These are phyloP conservation scores for Trichoderma polysporum DNA, from an alignment of 2,329 filamentous ascomycete genomes.

Conservation along the genomic window DNA sequence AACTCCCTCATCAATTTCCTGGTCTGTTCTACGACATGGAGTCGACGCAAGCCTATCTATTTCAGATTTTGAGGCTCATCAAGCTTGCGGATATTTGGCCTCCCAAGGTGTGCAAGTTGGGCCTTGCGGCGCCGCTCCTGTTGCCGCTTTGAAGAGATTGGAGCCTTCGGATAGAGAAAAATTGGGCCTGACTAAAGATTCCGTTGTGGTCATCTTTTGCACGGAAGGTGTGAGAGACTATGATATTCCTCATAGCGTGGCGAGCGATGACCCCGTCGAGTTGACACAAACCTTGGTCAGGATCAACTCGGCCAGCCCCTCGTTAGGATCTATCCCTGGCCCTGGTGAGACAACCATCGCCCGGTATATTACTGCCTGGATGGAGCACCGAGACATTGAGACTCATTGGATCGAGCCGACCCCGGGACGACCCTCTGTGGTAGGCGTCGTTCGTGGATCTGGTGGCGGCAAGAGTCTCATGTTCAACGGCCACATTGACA, in stretches of 20 bases:
- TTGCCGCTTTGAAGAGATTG: conserved; percentile 57
- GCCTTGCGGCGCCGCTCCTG: conserved; percentile 60
- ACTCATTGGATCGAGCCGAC: conserved; percentile 48
- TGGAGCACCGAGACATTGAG: conserved; percentile 52
- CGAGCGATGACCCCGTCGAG: conserved; percentile 40
- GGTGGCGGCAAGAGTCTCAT: conserved; percentile 50
- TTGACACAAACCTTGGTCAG: conserved; percentile 47
- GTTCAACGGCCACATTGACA: conserved; percentile 55
- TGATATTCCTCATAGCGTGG: conserved; percentile 41
- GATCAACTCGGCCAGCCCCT: conserved; percentile 52
- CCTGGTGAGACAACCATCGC: conserved; percentile 48
- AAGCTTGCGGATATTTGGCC: conserved; percentile 55
- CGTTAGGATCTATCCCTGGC: conserved; percentile 41
- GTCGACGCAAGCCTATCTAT: conserved; percentile 62
- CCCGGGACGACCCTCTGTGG: conserved; percentile 49
- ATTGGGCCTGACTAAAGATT: conserved; percentile 44
- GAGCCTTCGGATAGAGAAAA: conserved; percentile 34
- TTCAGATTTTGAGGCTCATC: conserved; percentile 61
- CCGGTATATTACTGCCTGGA: conserved; percentile 49
- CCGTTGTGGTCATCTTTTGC: conserved; percentile 63
- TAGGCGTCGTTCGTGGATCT: conserved; percentile 47
- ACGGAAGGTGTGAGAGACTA: conserved; percentile 61
- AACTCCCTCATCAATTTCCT: conserved; percentile 64
- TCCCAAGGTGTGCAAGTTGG: conserved; percentile 50
- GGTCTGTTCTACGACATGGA: conserved; percentile 56